Evolutionary conservation across 805 yeast species (phyloP), one percentile per base, ranked within the genome.

Genomic region (Clavispora asparagi): DNA sequence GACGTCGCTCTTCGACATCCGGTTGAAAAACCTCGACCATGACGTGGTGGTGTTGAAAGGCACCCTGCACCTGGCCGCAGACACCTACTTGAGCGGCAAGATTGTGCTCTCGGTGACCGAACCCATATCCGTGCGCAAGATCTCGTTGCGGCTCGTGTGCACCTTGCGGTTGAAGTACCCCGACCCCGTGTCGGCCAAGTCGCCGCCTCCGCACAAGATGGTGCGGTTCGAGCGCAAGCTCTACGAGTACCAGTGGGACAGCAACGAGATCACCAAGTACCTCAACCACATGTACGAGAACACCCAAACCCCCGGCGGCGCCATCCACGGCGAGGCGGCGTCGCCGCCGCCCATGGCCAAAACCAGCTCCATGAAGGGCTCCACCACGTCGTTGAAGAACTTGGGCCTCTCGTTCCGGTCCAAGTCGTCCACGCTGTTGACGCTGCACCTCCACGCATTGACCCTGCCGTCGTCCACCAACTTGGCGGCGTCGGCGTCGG

Each of bases 41-140:
- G 94, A 89, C 58, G 92, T 91, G 9, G 65, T 92, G 5, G 78
- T 94, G 8, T 64, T 92, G 29, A 85, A 89, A 54, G 99, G 99
- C 1, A 59, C 84, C 1, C 81, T 85, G 6, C 74, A 76, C 31
- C 91, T 84, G 43, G 96, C 97, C 0, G 75, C 88, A 0, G 82
- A 96, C 1, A 87, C 81, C 3, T 67, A 85, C 7, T 64, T 94
- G 26, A 69, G 85, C 1, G 99, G 99, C 4, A 81, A 80, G 10
- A 82, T 94, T 23, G 90, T 85, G 1, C 65, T 94, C 25, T 77
- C 91, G 0, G 80, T 87, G 0, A 72, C 76, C 11, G 98, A 92
- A 53, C 87, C 96, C 3, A 67, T 88, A 46, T 65, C 80, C 13
- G 74, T 92, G 43, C 84, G 81, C 59, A 79, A 77, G 53, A 64